These are phyloP conservation scores for Pseudocercospora macadamiae DNA, from an alignment of 2,329 filamentous ascomycete species.

Conservation along the genomic window DNA sequence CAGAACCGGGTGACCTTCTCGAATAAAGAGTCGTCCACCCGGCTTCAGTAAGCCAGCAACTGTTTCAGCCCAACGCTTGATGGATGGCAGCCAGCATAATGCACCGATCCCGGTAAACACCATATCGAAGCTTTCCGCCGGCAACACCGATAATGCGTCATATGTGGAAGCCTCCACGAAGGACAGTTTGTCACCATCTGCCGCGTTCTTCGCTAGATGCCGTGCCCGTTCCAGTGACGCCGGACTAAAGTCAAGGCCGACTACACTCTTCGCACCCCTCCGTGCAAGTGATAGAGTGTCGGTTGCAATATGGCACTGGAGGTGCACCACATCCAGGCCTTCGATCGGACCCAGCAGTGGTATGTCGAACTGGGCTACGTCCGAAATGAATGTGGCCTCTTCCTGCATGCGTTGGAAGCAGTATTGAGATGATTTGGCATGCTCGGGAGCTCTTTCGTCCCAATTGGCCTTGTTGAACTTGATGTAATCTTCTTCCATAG, in stretches of 20 bases:
- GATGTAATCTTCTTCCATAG: not conserved
- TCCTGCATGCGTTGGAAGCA: constrained; percentile 9
- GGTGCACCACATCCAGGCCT: constrained; percentile 20
- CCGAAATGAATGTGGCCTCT: constrained; percentile 20
- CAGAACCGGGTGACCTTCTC: constrained; percentile 27
- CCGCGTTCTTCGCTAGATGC: constrained; percentile 16
- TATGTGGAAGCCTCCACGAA: constrained; percentile 25
- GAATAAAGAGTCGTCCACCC: constrained; percentile 26
- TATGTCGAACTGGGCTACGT: constrained; percentile 25
- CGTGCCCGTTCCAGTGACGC: constrained; percentile 21
- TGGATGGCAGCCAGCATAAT: constrained; percentile 27
- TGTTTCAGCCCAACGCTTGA: constrained; percentile 22
- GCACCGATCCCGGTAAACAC: constrained; percentile 29
- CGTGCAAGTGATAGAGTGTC: constrained; percentile 30
- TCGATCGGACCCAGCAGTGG: constrained; percentile 20
- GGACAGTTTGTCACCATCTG: constrained; percentile 17
- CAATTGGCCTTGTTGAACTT: constrained; percentile 26
- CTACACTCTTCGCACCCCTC: constrained; percentile 23
- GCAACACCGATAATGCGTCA: constrained; percentile 13
- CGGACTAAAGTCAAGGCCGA: constrained; percentile 27
- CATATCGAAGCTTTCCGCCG: constrained; percentile 19
- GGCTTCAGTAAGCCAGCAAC: constrained; percentile 19
- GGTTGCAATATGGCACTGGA: constrained; percentile 31
- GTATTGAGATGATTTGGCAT: constrained; percentile 25
- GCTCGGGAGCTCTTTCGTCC: constrained; percentile 28